Evolutionary conservation across 192 early-diverging fungal genomes (phyloP).

Genomic region (Pilobolus umbonatus): DNA sequence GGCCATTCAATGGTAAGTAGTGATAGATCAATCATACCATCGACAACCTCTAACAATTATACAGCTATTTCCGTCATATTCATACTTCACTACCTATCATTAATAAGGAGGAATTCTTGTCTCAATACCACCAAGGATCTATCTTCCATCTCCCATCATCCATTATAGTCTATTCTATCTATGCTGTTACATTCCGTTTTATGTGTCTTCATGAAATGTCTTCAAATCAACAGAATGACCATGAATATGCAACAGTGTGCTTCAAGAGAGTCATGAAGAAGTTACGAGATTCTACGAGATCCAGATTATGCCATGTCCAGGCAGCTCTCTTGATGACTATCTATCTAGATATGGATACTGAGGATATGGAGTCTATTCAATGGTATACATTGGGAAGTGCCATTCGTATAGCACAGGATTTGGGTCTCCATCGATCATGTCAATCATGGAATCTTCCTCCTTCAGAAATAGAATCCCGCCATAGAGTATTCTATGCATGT

Average conservation of each 20-base stretch:
- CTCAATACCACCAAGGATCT: slow-evolving; percentile 5
- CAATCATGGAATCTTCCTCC: slow-evolving; percentile 44
- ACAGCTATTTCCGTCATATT: slow-evolving; percentile 26
- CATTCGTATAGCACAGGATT: slow-evolving; percentile 53
- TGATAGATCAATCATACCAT: background rate
- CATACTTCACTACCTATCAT: slow-evolving; percentile 27
- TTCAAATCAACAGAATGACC: background rate
- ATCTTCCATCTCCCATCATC: background rate
- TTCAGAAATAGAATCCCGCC: slow-evolving; percentile 46
- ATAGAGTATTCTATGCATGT: slow-evolving; percentile 26
- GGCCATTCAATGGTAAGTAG: slow-evolving; percentile 6
- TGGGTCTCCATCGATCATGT: slow-evolving; percentile 53
- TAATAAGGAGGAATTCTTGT: slow-evolving; percentile 22
- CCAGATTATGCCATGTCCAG: slow-evolving; percentile 21
- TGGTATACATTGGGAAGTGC: slow-evolving; percentile 40
- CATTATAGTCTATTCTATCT: slow-evolving; percentile 13
- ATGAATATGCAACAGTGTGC: background rate
- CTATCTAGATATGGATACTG: slow-evolving; percentile 26
- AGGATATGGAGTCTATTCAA: slow-evolving; percentile 25
- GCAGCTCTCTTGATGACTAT: slow-evolving; percentile 20
- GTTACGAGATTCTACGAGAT: slow-evolving; percentile 9
- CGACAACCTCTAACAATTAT: background rate
- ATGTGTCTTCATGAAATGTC: slow-evolving; percentile 1
- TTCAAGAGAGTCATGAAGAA: slow-evolving; percentile 24
- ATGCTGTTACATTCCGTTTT: slow-evolving; percentile 22